A percentile compares a stretch with the other conserved stretches of the same genome.
These are phyloP conservation scores for Fraxinus sp. DNA, from an alignment of 305 asterid genomes.

Conservation along the genomic window DNA sequence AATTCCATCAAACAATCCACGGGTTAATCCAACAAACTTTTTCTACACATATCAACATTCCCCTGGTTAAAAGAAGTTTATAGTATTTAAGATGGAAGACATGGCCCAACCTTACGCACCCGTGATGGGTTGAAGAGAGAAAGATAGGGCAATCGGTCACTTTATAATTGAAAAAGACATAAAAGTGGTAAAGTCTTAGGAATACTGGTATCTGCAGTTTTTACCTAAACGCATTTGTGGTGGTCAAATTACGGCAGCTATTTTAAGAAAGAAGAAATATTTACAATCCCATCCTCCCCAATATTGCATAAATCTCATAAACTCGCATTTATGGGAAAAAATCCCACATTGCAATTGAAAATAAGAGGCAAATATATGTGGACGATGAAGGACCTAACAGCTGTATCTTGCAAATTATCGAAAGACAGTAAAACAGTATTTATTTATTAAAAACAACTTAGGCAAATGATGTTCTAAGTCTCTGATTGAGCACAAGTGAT, in stretches of 20 bases:
- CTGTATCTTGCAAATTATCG: not conserved
- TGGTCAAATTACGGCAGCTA: not conserved
- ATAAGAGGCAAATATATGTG: not conserved
- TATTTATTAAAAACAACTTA: not conserved
- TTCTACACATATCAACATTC: slow-evolving; percentile 3
- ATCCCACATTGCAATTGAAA: not conserved
- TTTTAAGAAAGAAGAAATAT: not conserved
- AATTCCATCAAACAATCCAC: slow-evolving; percentile 10
- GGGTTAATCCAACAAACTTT: slow-evolving; percentile 16
- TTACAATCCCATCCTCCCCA: not conserved
- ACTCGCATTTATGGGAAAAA: not conserved
- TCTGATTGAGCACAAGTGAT: not conserved
- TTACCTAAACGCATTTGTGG: not conserved
- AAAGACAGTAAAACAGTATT: not conserved
- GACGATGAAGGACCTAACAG: not conserved
- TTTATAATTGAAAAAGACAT: not conserved
- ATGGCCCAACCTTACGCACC: not conserved
- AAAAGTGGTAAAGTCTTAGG: not conserved
- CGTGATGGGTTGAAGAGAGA: not conserved
- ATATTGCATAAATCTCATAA: slow-evolving; percentile 7
- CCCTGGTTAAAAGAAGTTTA: not conserved
- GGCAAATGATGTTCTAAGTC: not conserved
- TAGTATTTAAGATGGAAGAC: not conserved
- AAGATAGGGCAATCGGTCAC: not conserved
- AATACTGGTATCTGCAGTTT: not conserved